These are phyloP conservation scores for Jaltomata sinuosa DNA, from an alignment of 257 asterid genomes.

Conservation along the genomic window DNA sequence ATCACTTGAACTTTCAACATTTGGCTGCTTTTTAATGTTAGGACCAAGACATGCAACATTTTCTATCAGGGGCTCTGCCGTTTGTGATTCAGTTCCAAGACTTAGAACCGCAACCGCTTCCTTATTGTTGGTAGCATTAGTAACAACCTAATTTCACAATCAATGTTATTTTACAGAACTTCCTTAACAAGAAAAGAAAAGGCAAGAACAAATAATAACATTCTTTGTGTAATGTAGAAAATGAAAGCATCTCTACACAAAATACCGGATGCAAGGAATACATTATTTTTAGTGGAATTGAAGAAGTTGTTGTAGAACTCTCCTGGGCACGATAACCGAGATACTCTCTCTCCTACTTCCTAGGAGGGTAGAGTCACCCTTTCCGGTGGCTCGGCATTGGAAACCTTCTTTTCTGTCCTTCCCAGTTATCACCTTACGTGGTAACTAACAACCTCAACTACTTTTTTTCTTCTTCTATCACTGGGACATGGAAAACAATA, in stretches of 20 bases:
- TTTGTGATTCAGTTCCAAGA: constrained; percentile 25
- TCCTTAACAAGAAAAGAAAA: neutral
- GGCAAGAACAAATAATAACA: neutral
- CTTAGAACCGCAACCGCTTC: constrained; percentile 23
- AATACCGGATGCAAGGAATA: too few species aligned
- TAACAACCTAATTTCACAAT: constrained; percentile 31
- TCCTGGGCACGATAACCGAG: too few species aligned
- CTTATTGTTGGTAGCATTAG: constrained; percentile 20
- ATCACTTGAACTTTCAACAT: constrained; percentile 22
- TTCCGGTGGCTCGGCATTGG: too few species aligned
- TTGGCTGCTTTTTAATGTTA: constrained; percentile 22
- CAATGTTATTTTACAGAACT: neutral
- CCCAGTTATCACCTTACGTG: too few species aligned
- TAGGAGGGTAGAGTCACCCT: too few species aligned
- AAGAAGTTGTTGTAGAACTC: too few species aligned
- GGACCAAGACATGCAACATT: constrained; percentile 16
- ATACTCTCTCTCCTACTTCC: too few species aligned
- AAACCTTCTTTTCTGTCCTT: too few species aligned
- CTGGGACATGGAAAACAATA: neutral
- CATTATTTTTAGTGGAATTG: too few species aligned
- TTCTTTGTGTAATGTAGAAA: neutral
- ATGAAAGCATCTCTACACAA: neutral
- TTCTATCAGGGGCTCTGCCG: constrained; percentile 26
- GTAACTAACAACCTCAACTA: too few species aligned
- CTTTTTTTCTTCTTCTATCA: neutral